Conservation (phyloP, 495 filamentous ascomycete species). For the Penicillium lagena region DNA sequence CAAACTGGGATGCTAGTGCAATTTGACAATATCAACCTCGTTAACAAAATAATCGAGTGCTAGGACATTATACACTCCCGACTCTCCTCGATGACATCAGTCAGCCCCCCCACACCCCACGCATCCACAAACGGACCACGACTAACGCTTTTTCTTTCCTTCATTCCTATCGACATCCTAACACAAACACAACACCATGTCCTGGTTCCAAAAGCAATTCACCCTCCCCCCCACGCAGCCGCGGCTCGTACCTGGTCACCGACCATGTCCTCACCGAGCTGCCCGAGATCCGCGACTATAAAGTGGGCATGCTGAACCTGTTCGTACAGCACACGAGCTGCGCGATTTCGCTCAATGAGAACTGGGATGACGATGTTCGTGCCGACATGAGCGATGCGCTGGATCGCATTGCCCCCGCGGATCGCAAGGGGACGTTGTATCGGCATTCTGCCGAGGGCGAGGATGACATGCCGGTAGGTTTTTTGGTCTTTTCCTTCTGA, state of each 20-base stretch:
- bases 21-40: too few species aligned
- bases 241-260: constrained; percentile 89
- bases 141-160: not conserved
- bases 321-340: constrained; percentile 91
- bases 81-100: constrained; percentile 11
- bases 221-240: constrained; percentile 64
- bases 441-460: constrained; percentile 81
- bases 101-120: constrained; percentile 6
- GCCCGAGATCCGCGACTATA: constrained; percentile 72
- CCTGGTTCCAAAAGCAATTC: constrained; percentile 77
- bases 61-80: not conserved
- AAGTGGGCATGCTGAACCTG: constrained; percentile 78
- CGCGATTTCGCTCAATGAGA: constrained; percentile 86
- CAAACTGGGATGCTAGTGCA: too few species aligned
- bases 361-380: constrained; percentile 79
- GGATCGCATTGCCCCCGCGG: constrained; percentile 78
- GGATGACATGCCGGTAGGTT: constrained; percentile 79
- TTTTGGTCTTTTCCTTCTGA: not conserved
- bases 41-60: too few species aligned
- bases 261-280: constrained; percentile 58
- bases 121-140: too few species aligned
- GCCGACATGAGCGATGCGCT: constrained; percentile 90
- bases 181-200: constrained; percentile 30
- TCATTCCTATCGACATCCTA: not conserved
- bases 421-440: constrained; percentile 68